Evolutionary conservation across 2,329 filamentous ascomycete genomes (phyloP), one percentile per base, ranked within the genome.

Genomic region (Xylariaceae sp.): DNA sequence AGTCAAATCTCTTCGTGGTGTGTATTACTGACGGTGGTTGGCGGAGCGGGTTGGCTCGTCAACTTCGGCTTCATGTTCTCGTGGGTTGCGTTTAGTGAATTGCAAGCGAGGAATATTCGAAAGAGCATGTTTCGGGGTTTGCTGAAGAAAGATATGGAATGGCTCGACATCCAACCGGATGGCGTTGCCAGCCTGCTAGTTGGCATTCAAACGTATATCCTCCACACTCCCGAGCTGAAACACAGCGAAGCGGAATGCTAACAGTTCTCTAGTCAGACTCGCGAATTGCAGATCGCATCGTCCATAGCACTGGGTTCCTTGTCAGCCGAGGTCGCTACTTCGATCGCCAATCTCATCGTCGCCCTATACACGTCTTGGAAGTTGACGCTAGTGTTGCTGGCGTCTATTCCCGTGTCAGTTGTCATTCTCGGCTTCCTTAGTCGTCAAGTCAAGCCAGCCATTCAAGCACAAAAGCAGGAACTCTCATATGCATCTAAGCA

Each of bases 281-380:
- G 86, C 51, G 92, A 96, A 58, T 75, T 97, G 3, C 91, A 96
- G 63, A 74, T 86, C 1, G 88, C 88, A 0, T 85, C 86, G 0
- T 92, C 91, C 0, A 86, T 94, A 60, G 86, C 90, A 0, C 74
- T 96, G 0, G 92, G 91, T 0, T 80, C 86, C 42, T 68, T 88
- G 0, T 64, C 88, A 7, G 80, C 84, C 55, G 84, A 88, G 56
- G 61, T 81, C 0, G 74, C 87, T n/a, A 83, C 86, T 2, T 79
- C 84, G 0, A 30, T 86, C 4, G 80, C 82, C 4, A 87, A 87
- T 8, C 71, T 96, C 1, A 74, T 73, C 0, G 75, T 96, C 1
- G 89, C 91, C 0, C 79, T 96, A 29, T 86, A 83, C 67, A 87
- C 82, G 62, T 94, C 89, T 0, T 96, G 89, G 89, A 86, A 86